phyloP scores from a whole-genome alignment of 208 protist species.

The Leptomonas pyrrhocoris region DNA sequence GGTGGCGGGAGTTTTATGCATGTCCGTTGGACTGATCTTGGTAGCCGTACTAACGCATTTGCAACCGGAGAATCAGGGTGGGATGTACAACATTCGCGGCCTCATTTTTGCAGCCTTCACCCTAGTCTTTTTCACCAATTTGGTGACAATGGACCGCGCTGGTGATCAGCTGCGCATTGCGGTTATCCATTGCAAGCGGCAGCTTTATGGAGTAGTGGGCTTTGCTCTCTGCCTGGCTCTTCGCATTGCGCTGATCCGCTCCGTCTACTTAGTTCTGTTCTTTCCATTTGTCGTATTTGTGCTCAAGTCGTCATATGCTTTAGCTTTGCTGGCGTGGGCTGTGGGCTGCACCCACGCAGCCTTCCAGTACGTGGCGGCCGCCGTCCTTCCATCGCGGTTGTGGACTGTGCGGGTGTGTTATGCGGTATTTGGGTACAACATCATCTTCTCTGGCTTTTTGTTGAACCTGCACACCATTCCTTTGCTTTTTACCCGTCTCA shows the following conservation, averaged over 20 bases:
- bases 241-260: constrained; percentile 35
- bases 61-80: constrained; percentile 51
- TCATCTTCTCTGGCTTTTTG: constrained; percentile 68
- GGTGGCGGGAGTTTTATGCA: constrained; percentile 12
- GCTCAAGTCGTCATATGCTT: constrained; percentile 36
- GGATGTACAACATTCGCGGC: constrained; percentile 74
- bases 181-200: constrained; percentile 48
- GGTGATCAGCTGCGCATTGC: constrained; percentile 44
- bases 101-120: constrained; percentile 65
- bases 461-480: constrained; percentile 62
- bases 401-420: constrained; percentile 30
- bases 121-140: constrained; percentile 56
- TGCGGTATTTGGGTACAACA: constrained; percentile 47
- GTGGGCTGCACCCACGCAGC: constrained; percentile 55
- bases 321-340: constrained; percentile 44
- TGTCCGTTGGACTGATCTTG: constrained; percentile 40
- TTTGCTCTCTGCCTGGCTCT: constrained; percentile 48
- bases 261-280: constrained; percentile 45
- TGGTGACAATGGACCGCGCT: constrained; percentile 34
- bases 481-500: constrained; percentile 33
- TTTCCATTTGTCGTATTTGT: constrained; percentile 51
- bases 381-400: constrained; percentile 35
- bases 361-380: constrained; percentile 40
- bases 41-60: constrained; percentile 40
- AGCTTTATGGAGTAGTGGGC: constrained; percentile 48